Evolutionary conservation across 208 protist genomes (phyloP).

Genomic region (Wallacemonas sp.): DNA sequence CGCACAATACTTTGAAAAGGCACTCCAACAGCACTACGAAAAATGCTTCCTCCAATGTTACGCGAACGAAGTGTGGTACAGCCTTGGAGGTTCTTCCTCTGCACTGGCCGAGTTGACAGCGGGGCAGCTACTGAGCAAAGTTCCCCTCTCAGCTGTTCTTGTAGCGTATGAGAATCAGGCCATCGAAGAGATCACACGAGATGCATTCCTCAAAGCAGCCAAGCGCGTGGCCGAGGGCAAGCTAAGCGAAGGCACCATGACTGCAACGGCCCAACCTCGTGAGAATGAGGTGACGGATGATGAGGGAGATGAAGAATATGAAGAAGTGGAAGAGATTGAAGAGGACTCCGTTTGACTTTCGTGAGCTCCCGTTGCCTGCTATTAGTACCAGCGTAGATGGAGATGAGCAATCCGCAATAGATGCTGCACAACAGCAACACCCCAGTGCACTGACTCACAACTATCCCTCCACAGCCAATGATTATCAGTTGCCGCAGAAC

Average conservation of each 20-base stretch:
- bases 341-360: slow-evolving; percentile 1
- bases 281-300: background rate
- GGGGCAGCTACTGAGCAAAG: slow-evolving; percentile 7
- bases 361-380: too few relatives aligned
- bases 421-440: too few relatives aligned
- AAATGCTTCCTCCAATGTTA: slow-evolving; percentile 51
- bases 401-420: too few relatives aligned
- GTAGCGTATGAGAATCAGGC: slow-evolving; percentile 36
- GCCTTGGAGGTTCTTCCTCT: background rate
- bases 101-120: background rate
- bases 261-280: background rate
- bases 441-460: too few relatives aligned
- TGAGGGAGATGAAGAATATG: background rate
- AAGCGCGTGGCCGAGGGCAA: slow-evolving; percentile 23
- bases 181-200: slow-evolving; percentile 39
- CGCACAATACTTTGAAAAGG: slow-evolving; percentile 40
- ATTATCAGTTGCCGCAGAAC: too few relatives aligned
- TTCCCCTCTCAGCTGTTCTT: slow-evolving; percentile 33
- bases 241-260: background rate
- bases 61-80: slow-evolving; percentile 18
- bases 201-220: slow-evolving; percentile 41
- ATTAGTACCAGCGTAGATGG: too few relatives aligned
- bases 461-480: too few relatives aligned
- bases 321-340: slow-evolving; percentile 15
- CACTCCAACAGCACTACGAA: slow-evolving; percentile 55